phyloP scores from a whole-genome alignment of 2,329 filamentous ascomycete genomes.

The Fusarium circinatum region DNA sequence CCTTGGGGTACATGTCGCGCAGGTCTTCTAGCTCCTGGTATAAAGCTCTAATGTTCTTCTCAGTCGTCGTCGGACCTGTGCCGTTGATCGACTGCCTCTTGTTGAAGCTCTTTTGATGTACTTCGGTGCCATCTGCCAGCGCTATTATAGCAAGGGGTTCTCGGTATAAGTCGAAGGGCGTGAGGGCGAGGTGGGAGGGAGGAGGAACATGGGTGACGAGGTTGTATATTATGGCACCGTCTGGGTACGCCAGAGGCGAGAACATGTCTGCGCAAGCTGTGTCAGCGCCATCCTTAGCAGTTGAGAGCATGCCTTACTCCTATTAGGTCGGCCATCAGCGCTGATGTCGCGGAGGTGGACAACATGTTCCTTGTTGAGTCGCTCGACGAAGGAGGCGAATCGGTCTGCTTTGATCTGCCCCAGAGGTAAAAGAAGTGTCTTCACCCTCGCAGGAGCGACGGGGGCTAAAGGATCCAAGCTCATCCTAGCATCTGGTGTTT shows the following conservation, averaged over 20 bases:
- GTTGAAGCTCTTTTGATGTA: conserved; percentile 64
- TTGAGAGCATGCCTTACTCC: conserved; percentile 67
- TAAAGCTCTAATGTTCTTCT: conserved; percentile 67
- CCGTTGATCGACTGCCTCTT: conserved; percentile 65
- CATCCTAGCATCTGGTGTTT: conserved; percentile 71
- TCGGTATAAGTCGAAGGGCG: conserved; percentile 90
- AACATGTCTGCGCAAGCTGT: conserved; percentile 77
- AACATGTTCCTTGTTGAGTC: conserved; percentile 81
- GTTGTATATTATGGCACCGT: conserved; percentile 88
- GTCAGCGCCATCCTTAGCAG: conserved; percentile 32
- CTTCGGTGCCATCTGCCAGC: conserved; percentile 82
- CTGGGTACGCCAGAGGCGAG: conserved; percentile 87
- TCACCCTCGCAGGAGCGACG: conserved; percentile 89
- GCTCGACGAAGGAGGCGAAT: conserved; percentile 81
- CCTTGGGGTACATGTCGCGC: conserved; percentile 77
- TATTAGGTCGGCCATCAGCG: conserved; percentile 83
- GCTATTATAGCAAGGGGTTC: conserved; percentile 87
- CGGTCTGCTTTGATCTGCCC: conserved; percentile 85
- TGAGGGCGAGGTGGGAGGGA: conserved; percentile 80
- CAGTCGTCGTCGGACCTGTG: conserved; percentile 59
- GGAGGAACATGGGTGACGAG: conserved; percentile 82
- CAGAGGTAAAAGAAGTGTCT: conserved; percentile 85
- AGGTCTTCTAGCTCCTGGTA: conserved; percentile 77
- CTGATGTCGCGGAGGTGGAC: conserved; percentile 88
- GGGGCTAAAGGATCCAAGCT: conserved; percentile 89